Percentiles rank a stretch among this genome's conserved stretches.
These are phyloP conservation scores for Globisporangium recalcitrans DNA, from an alignment of 352 stramenopile genomes.

Conservation along the genomic window DNA sequence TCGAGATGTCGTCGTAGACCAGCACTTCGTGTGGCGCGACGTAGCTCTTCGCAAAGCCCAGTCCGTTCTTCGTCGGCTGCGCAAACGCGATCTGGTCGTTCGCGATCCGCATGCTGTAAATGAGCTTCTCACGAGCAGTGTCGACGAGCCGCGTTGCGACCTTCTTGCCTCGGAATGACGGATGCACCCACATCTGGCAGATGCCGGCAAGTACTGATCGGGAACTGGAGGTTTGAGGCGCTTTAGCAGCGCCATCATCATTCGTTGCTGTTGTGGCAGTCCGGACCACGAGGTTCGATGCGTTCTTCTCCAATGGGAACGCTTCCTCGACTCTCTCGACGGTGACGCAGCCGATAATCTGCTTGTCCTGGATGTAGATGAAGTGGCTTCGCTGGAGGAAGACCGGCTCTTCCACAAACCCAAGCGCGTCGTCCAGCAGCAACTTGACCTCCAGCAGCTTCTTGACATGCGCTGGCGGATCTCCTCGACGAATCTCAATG, in stretches of 20 bases:
- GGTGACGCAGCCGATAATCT: conserved; percentile 60
- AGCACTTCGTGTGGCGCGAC: conserved; percentile 40
- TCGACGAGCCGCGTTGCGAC: conserved; percentile 64
- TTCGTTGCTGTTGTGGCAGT: background rate
- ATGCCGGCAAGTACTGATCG: conserved; percentile 40
- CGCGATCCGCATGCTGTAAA: conserved; percentile 60
- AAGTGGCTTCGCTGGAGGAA: conserved; percentile 63
- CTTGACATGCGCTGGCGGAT: conserved; percentile 52
- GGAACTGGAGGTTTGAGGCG: background rate
- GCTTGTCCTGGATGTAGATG: conserved; percentile 49
- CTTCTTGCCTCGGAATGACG: conserved; percentile 34
- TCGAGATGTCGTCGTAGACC: conserved; percentile 33
- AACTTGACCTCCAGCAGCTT: conserved; percentile 71
- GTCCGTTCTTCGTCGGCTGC: conserved; percentile 63
- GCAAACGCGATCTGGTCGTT: conserved; percentile 57
- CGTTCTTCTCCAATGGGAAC: conserved; percentile 25
- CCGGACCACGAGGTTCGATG: conserved; percentile 8
- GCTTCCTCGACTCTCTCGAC: conserved; percentile 46
- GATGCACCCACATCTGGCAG: conserved; percentile 72
- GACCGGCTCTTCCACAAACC: conserved; percentile 39
- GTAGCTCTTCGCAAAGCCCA: conserved; percentile 57
- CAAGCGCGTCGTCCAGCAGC: conserved; percentile 66
- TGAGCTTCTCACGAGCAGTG: conserved; percentile 53
- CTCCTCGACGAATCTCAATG: conserved; percentile 54
- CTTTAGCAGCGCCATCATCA: background rate